These are phyloP conservation scores for Monosporascus sp. DNA, from an alignment of 2,329 filamentous ascomycete genomes.

Conservation along the genomic window DNA sequence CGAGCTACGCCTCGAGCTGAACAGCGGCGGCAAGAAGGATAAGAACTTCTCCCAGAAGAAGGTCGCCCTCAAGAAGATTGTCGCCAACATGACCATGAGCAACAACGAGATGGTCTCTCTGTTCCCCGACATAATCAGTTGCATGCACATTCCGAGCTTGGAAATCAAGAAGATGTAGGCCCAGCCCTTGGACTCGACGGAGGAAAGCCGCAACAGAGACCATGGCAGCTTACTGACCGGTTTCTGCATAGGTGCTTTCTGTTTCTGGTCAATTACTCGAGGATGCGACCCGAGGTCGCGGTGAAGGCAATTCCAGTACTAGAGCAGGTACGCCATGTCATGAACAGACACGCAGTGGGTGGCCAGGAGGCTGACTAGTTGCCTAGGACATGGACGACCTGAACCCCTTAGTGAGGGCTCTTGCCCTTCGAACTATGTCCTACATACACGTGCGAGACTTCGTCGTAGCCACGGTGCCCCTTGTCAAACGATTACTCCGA, in stretches of 20 bases:
- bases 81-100: slow-evolving; percentile 99
- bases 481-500: slow-evolving; percentile 76
- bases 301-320: slow-evolving; percentile 87
- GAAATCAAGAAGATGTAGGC: slow-evolving; percentile 99
- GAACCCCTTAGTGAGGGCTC: slow-evolving; percentile 86
- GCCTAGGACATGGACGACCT: slow-evolving; percentile 82
- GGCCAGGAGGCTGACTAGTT: slow-evolving; percentile 11
- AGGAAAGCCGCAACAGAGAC: slow-evolving; percentile 7
- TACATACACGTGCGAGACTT: slow-evolving; percentile 97
- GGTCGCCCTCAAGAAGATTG: slow-evolving; percentile 98
- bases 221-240: slow-evolving; percentile 22
- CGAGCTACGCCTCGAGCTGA: slow-evolving; percentile 90
- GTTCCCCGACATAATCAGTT: slow-evolving; percentile 90
- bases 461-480: slow-evolving; percentile 81
- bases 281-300: slow-evolving; percentile 89
- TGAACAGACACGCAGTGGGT: not conserved
- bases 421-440: slow-evolving; percentile 91
- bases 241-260: slow-evolving; percentile 77
- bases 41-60: slow-evolving; percentile 95
- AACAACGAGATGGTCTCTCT: slow-evolving; percentile 99
- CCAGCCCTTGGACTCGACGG: not conserved
- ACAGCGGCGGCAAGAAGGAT: slow-evolving; percentile 93
- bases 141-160: slow-evolving; percentile 90
- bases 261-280: slow-evolving; percentile 93
- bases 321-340: slow-evolving; percentile 55